Evolutionary conservation across 108 stramenopile genomes (phyloP).

Genomic region (Fragilaria crotonensis): DNA sequence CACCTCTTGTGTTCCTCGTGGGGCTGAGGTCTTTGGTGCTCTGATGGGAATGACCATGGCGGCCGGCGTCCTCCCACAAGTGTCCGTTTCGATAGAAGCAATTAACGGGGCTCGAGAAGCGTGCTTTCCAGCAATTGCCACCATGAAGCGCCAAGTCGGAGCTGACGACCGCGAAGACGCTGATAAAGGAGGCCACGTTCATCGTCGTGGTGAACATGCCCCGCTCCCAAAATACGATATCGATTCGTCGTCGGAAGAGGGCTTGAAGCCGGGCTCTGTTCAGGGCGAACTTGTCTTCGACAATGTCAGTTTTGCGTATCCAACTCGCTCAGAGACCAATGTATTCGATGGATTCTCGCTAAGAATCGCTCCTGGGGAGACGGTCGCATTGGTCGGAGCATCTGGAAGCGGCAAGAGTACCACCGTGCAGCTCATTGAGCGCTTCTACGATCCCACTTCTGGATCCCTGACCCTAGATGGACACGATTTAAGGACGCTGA

Average conservation of each 20-base stretch:
- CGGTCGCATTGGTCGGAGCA: slow-evolving; percentile 72
- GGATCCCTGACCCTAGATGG: slow-evolving; percentile 29
- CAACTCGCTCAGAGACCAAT: slow-evolving; percentile 33
- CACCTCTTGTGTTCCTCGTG: slow-evolving; percentile 27
- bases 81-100: slow-evolving; percentile 25
- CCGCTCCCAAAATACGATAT: slow-evolving; percentile 37
- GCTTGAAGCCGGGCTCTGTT: slow-evolving; percentile 32
- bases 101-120: slow-evolving; percentile 34
- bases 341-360: slow-evolving; percentile 55
- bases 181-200: not conserved
- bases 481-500: slow-evolving; percentile 88
- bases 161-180: slow-evolving; percentile 6
- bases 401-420: slow-evolving; percentile 35
- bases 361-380: slow-evolving; percentile 39
- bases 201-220: not conserved
- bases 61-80: too few species aligned
- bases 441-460: too few species aligned
- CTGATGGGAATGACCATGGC: too few species aligned
- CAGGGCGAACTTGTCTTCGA: slow-evolving; percentile 45
- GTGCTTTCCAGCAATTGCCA: slow-evolving; percentile 34
- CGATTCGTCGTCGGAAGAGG: slow-evolving; percentile 49
- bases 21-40: slow-evolving; percentile 33
- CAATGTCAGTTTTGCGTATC: slow-evolving; percentile 52
- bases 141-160: slow-evolving; percentile 25
- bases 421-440: too few species aligned